phyloP scores from a whole-genome alignment of 1,139 yeast species.

The Candida smagusa region DNA sequence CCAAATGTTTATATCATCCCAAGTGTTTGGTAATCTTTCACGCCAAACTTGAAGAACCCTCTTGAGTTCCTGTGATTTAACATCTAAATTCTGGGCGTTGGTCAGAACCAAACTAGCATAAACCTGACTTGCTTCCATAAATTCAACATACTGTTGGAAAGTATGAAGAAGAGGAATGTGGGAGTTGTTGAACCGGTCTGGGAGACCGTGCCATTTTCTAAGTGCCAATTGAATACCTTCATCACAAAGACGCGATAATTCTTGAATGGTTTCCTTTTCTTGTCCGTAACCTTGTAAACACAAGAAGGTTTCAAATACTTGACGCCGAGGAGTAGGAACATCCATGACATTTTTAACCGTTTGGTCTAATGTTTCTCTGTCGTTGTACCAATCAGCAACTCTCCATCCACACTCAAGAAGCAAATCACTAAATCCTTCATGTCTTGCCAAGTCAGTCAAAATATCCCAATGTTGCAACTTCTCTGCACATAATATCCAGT shows the following conservation, averaged over 20 bases:
- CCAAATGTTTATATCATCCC: constrained; percentile 99
- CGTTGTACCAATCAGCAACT: constrained; percentile 97
- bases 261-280: constrained; percentile 77
- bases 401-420: constrained; percentile 98
- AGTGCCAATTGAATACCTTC: constrained; percentile 94
- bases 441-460: constrained; percentile 92
- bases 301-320: constrained; percentile 89
- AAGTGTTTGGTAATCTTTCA: constrained; percentile 88
- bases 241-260: constrained; percentile 82
- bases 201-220: constrained; percentile 91
- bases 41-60: constrained; percentile 97
- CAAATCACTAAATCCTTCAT: constrained; percentile 94
- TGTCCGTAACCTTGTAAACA: constrained; percentile 93
- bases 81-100: constrained; percentile 86
- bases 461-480: constrained; percentile 98
- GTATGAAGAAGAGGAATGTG: constrained; percentile 90
- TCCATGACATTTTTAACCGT: constrained; percentile 96
- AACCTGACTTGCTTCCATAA: constrained; percentile 95
- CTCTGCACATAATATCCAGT: constrained; percentile 97
- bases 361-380: constrained; percentile 90
- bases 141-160: constrained; percentile 96
- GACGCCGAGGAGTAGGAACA: constrained; percentile 96
- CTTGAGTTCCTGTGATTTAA: constrained; percentile 89
- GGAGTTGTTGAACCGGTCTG: constrained; percentile 73
- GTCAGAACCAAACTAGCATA: constrained; percentile 87